Evolutionary conservation across 305 asterid species (phyloP).

Genomic region (Fraxinus dipetala): DNA sequence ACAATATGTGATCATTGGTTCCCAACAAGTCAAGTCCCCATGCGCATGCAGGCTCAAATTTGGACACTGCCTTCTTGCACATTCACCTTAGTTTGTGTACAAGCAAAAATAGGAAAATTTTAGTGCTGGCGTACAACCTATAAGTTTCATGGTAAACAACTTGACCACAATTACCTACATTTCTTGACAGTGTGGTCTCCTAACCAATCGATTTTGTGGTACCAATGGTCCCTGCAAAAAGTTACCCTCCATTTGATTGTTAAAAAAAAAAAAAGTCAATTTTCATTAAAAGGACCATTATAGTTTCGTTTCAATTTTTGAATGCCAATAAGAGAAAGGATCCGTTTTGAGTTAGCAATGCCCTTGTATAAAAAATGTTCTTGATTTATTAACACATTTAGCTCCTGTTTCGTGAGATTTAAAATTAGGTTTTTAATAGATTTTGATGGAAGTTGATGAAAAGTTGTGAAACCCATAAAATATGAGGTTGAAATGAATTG

Average conservation of each 20-base stretch:
- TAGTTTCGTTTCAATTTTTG: neutral
- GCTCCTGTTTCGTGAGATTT: too few species aligned
- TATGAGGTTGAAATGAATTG: too few species aligned
- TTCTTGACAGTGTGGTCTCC: neutral
- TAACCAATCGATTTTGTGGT: neutral
- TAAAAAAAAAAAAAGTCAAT: too few species aligned
- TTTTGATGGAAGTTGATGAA: too few species aligned
- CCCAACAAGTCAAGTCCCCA: neutral
- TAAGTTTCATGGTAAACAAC: neutral
- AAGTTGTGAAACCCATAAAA: too few species aligned
- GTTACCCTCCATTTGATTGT: neutral
- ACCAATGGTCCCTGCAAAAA: neutral
- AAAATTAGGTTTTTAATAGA: too few species aligned
- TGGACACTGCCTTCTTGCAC: neutral
- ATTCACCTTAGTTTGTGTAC: neutral
- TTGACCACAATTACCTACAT: neutral
- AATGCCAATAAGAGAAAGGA: neutral
- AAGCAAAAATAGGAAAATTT: neutral
- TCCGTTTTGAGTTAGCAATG: neutral
- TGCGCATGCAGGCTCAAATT: neutral
- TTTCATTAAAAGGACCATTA: neutral
- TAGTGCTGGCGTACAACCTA: neutral
- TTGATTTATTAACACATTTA: neutral
- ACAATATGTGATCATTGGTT: neutral
- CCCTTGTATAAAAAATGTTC: neutral